Conservation (phyloP, 495 filamentous ascomycete genomes). For the Penicillium diatomitis region DNA sequence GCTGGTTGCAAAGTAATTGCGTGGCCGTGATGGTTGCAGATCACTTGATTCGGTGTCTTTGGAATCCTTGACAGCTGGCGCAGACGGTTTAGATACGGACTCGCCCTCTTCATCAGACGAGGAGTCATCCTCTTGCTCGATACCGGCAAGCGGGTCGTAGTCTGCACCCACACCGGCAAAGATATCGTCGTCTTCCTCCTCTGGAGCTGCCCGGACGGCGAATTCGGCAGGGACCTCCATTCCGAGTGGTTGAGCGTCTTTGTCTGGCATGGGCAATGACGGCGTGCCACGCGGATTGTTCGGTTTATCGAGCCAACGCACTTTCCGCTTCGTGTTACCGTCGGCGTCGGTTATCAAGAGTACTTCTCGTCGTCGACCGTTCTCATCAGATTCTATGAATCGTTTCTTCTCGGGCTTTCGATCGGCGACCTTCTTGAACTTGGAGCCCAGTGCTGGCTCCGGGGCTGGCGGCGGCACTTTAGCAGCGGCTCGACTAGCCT, state of each 20-base stretch:
- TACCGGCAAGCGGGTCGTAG: conserved; percentile 76
- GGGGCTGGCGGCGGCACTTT: conserved; percentile 45
- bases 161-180: conserved; percentile 81
- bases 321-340: conserved; percentile 81
- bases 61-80: neutral
- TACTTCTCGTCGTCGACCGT: conserved; percentile 62
- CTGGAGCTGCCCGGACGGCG: conserved; percentile 23
- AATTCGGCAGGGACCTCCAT: conserved; percentile 65
- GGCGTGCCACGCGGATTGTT: conserved; percentile 26
- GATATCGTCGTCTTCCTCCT: conserved; percentile 57
- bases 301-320: conserved; percentile 42
- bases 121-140: conserved; percentile 47
- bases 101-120: conserved; percentile 39
- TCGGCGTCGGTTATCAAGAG: conserved; percentile 79
- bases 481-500: conserved; percentile 53
- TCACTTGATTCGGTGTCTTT: neutral
- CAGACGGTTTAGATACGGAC: conserved; percentile 12
- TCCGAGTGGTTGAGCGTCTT: conserved; percentile 57
- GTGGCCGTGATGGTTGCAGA: conserved; percentile 19
- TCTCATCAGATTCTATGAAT: conserved; percentile 64
- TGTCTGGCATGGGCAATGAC: conserved; percentile 53
- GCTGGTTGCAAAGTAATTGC: conserved; percentile 32
- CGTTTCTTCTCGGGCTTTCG: conserved; percentile 48
- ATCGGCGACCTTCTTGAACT: conserved; percentile 73
- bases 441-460: conserved; percentile 55